A percentile compares a stretch with the other conserved stretches of the same genome.
phyloP scores from a whole-genome alignment of 1,284 basidiomycete species.

The Sporisorium sorghi region DNA sequence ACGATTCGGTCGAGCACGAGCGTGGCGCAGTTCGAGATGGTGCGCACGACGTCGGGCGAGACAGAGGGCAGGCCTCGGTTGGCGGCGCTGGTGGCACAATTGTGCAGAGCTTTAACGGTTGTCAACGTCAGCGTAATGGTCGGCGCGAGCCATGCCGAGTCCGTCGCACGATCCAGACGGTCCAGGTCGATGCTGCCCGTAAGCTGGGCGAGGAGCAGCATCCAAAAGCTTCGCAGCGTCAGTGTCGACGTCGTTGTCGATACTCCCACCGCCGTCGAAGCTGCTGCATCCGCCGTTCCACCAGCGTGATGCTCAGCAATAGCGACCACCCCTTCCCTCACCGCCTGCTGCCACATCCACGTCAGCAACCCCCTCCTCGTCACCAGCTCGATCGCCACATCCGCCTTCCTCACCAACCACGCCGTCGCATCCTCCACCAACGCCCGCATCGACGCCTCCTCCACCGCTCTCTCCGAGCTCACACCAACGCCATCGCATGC shows the following conservation, averaged over 20 bases:
- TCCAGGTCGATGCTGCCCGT: conserved; percentile 33
- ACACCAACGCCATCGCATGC: conserved; percentile 71
- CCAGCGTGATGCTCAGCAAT: conserved; percentile 12
- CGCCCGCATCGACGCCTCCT: conserved; percentile 36
- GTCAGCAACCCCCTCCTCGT: conserved; percentile 45
- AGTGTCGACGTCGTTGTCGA: background rate
- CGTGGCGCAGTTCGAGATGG: conserved; percentile 21
- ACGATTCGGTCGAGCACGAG: conserved; percentile 18
- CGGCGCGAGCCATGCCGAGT: conserved; percentile 23
- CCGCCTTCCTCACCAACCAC: conserved; percentile 33
- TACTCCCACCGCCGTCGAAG: background rate
- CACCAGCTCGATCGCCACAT: conserved; percentile 52
- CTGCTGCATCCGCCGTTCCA: background rate
- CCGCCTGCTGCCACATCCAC: conserved; percentile 55
- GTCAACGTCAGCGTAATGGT: conserved; percentile 20
- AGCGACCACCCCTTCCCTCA: conserved; percentile 30
- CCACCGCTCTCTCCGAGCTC: conserved; percentile 26
- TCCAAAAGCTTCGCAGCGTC: conserved; percentile 21
- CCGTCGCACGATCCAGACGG: conserved; percentile 35
- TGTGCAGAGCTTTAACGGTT: conserved; percentile 23
- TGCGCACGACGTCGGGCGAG: conserved; percentile 11
- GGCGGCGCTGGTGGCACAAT: conserved; percentile 6
- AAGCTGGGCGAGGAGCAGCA: conserved; percentile 20
- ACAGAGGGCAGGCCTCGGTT: background rate
- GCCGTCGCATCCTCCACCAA: conserved; percentile 40